Evolutionary conservation across 139 green algal genomes (phyloP).

Genomic region (Yamagishiella unicocca): DNA sequence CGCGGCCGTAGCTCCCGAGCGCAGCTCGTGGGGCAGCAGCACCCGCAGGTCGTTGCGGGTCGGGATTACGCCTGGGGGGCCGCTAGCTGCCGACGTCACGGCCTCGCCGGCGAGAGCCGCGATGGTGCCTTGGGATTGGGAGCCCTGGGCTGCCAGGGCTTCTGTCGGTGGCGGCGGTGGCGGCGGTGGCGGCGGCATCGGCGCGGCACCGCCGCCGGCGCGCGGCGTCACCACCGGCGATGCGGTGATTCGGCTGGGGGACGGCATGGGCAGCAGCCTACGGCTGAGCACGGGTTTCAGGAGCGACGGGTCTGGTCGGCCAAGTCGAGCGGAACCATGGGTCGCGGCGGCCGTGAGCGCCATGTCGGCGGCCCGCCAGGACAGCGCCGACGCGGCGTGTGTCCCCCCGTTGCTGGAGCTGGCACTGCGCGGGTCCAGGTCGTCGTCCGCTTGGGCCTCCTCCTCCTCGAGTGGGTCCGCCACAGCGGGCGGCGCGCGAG

Average conservation of each 20-base stretch:
- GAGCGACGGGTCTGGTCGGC: constrained; percentile 13
- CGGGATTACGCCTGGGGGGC: not conserved
- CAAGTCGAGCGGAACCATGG: not conserved
- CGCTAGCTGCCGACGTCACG: not conserved
- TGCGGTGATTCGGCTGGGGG: not conserved
- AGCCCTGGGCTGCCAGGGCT: too few species aligned
- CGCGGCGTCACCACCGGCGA: not conserved
- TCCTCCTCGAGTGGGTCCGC: not conserved
- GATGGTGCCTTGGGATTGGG: too few species aligned
- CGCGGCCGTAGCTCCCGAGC: too few species aligned
- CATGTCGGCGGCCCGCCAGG: not conserved
- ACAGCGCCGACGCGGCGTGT: not conserved
- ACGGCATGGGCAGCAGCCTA: constrained; percentile 37
- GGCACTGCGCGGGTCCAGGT: not conserved
- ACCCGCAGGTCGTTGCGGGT: not conserved
- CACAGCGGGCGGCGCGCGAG: constrained; percentile 26
- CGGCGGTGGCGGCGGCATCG: not conserved
- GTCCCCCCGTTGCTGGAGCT: not conserved
- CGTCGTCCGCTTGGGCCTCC: not conserved
- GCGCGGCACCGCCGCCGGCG: not conserved
- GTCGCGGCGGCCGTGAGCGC: not conserved
- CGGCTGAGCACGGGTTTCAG: constrained; percentile 26
- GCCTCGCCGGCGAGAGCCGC: not conserved
- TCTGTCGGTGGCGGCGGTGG: not conserved
- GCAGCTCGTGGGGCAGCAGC: constrained; percentile 1